A percentile compares a stretch with the other conserved stretches of the same genome.
Conservation (phyloP, 768 basidiomycete genomes). For the Fomitopsis serialis region DNA sequence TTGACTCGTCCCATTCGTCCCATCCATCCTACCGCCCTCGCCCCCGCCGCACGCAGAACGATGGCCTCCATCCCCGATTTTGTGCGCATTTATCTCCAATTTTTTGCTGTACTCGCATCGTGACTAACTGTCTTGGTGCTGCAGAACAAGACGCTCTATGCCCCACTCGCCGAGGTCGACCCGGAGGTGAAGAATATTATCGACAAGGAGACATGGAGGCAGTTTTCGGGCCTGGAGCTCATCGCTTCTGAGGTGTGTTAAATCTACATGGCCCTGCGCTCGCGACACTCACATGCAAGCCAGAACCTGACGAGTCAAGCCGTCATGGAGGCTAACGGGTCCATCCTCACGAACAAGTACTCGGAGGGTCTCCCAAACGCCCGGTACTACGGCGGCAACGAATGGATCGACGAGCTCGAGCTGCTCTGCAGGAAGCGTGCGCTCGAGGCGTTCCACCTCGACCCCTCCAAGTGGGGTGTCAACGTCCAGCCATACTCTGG, state of each 20-base stretch:
- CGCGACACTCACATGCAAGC: neutral
- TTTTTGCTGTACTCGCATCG: neutral
- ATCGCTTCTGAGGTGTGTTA: conserved; percentile 90
- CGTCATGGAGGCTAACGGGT: conserved; percentile 97
- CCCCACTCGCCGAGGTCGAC: conserved; percentile 84
- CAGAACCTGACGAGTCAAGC: conserved; percentile 96
- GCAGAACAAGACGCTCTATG: conserved; percentile 91
- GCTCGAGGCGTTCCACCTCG: conserved; percentile 92
- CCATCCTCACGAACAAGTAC: conserved; percentile 98
- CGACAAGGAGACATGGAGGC: conserved; percentile 98
- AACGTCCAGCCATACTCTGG: conserved; percentile 99
- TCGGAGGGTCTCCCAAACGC: conserved; percentile 98
- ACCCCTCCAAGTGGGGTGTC: conserved; percentile 92
- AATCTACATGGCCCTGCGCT: neutral
- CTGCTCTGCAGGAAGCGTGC: conserved; percentile 92
- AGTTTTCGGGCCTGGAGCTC: conserved; percentile 95
- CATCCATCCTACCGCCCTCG: conserved; percentile 20
- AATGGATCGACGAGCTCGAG: conserved; percentile 96
- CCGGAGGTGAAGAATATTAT: conserved; percentile 96
- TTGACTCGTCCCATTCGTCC: conserved; percentile 27
- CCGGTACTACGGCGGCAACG: conserved; percentile 97
- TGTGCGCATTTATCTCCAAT: conserved; percentile 33
- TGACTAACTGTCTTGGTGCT: neutral
- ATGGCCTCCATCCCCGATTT: conserved; percentile 68
- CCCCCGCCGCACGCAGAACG: conserved; percentile 26